Conservation (phyloP, 2,329 filamentous ascomycete genomes). For the Apiospora arundinis region DNA sequence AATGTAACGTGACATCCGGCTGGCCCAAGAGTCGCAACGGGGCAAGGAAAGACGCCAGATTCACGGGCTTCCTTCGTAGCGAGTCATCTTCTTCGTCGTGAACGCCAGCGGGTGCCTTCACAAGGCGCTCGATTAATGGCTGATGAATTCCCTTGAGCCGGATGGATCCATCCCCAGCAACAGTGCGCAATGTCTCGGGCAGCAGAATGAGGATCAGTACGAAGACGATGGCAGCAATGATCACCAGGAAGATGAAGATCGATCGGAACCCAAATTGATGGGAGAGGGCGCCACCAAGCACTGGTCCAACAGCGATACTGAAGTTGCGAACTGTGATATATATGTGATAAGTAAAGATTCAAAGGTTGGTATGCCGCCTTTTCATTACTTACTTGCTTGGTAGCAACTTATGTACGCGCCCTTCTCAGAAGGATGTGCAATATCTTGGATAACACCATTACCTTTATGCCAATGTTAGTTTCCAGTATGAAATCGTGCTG, state of each 20-base stretch:
- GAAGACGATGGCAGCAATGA: conserved; percentile 31
- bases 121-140: conserved; percentile 30
- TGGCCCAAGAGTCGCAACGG: conserved; percentile 48
- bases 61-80: conserved; percentile 31
- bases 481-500: background rate
- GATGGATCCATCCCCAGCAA: conserved; percentile 37
- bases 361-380: too few relatives aligned
- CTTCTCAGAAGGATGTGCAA: conserved; percentile 37
- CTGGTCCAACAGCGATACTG: conserved; percentile 41
- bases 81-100: conserved; percentile 26
- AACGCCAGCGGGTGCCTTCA: conserved; percentile 26
- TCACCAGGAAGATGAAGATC: conserved; percentile 40
- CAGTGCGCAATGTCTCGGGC: conserved; percentile 37
- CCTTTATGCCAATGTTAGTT: conserved; percentile 26
- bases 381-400: conserved; percentile 36
- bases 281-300: conserved; percentile 40
- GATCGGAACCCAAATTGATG: conserved; percentile 39
- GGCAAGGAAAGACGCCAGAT: conserved; percentile 39
- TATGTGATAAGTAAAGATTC: background rate
- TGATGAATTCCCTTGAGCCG: conserved; percentile 36
- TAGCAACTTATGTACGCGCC: conserved; percentile 41
- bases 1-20: conserved; percentile 29
- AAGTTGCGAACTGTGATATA: conserved; percentile 35
- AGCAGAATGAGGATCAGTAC: conserved; percentile 34
- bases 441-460: conserved; percentile 42